Conservation (phyloP, 2,329 filamentous ascomycete genomes). For the Hyphodiscus sp. region DNA sequence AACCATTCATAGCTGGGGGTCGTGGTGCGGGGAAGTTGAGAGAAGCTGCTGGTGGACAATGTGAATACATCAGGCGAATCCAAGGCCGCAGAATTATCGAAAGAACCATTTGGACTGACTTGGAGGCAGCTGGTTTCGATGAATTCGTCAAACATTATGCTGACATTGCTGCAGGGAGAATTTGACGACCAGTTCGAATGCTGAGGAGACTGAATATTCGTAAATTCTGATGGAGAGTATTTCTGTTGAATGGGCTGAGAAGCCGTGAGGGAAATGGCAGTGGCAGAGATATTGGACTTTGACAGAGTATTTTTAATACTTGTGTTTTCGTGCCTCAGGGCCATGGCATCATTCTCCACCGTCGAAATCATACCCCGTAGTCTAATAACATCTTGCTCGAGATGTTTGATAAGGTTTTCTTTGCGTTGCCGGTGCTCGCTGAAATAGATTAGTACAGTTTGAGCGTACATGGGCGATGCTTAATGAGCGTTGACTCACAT, state of each 20-base stretch:
- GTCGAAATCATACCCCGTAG: conserved; percentile 23
- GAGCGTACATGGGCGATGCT: background rate
- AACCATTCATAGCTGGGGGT: background rate
- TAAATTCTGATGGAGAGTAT: background rate
- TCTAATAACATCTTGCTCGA: conserved; percentile 25
- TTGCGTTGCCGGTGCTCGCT: conserved; percentile 28
- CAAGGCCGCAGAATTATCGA: background rate
- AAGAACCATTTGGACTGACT: conserved; percentile 8
- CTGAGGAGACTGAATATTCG: background rate
- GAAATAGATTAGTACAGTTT: background rate
- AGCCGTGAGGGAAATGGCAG: conserved; percentile 1
- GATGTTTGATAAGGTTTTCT: conserved; percentile 23
- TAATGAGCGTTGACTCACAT: conserved; percentile 14
- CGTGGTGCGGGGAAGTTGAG: background rate
- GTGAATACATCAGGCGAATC: conserved; percentile 1
- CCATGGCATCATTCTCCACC: conserved; percentile 14
- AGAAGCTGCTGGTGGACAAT: background rate
- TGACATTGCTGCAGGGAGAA: conserved; percentile 9
- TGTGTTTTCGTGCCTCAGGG: conserved; percentile 20
- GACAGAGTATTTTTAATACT: conserved; percentile 14
- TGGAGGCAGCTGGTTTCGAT: conserved; percentile 15
- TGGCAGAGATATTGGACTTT: conserved; percentile 2
- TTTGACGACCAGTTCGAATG: background rate
- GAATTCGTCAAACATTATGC: conserved; percentile 16
- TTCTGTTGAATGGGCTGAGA: background rate